phyloP scores from a whole-genome alignment of 2,329 filamentous ascomycete genomes.

The Keithomyces neogunnii region DNA sequence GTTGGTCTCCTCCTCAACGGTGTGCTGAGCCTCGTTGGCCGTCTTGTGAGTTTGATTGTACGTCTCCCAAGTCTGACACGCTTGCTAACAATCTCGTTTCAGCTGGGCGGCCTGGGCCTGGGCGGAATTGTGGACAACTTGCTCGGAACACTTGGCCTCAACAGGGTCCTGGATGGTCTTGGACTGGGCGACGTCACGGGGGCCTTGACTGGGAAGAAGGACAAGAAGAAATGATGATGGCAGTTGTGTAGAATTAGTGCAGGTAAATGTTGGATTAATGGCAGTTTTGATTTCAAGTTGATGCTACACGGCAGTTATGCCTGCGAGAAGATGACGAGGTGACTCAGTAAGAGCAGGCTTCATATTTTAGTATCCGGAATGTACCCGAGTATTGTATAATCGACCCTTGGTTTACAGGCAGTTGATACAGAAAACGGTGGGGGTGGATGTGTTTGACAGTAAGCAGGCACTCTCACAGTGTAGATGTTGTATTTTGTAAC shows the following conservation, averaged over 20 bases:
- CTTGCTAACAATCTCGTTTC: constrained; percentile 12
- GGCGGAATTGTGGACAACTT: constrained; percentile 74
- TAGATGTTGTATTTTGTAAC: too few relatives aligned
- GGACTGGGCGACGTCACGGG: constrained; percentile 48
- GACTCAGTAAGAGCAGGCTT: too few relatives aligned
- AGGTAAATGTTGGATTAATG: too few relatives aligned
- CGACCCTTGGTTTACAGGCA: too few relatives aligned
- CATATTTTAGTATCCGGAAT: too few relatives aligned
- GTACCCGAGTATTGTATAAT: too few relatives aligned
- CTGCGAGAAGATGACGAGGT: too few relatives aligned
- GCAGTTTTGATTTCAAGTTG: too few relatives aligned
- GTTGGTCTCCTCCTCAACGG: constrained; percentile 76
- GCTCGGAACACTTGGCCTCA: constrained; percentile 67
- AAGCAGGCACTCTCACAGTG: too few relatives aligned
- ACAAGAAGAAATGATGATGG: constrained; percentile 15
- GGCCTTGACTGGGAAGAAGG: constrained; percentile 36
- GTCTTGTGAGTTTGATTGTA: constrained; percentile 38
- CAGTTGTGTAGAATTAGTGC: neutral
- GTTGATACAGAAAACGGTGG: too few relatives aligned
- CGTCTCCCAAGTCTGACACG: neutral
- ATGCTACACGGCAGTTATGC: too few relatives aligned
- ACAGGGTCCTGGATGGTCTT: constrained; percentile 65
- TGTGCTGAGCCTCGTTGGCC: constrained; percentile 77
- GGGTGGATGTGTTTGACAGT: too few relatives aligned
- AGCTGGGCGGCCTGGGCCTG: constrained; percentile 70